Evolutionary conservation across 208 protist species (phyloP), one percentile per base, ranked within the genome.

Genomic region (Wallacemonas sp.): DNA sequence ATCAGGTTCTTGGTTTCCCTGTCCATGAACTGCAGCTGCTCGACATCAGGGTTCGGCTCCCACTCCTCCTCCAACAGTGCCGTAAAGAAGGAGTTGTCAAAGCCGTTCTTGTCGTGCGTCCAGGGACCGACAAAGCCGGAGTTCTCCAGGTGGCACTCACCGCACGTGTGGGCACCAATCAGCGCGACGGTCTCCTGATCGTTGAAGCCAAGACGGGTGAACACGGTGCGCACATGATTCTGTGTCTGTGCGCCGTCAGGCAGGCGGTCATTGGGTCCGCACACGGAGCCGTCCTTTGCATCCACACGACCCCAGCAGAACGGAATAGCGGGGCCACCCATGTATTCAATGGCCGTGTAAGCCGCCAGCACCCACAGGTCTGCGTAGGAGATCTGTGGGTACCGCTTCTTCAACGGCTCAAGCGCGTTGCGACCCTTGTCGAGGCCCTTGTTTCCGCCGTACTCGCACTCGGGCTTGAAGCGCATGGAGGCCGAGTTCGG

Each of bases 161-260:
- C 96, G 36, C 95, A 81, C 12, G 89, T 87, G 81, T 98, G 94
- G 2, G 91, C 95, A 6, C 95, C 95, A 55, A 91, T 84, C 27
- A 98, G 85, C 22, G 87, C 91, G 29, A 98, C 93, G n/a, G 96
- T 97, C 48, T 97, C 96, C 52, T 89, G 74, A 65, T 97, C 93
- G 66, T 90, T 92, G 53, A 98, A 96, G 22, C 94, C 94, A 39
- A 98, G 91, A 34, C 94, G 84, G 3, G 70, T 79, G 67, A 98
- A 98, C 37, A 97, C 81, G 4, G 83, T 78, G 42, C 92, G 79
- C 17, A 97, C 72, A 75, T 95, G 90, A 44, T 81, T 55, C 60
- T 84, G 83, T 8, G 81, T 92, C 52, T 86, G 63, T 19, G 78
- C 32, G 39, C 60, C 93, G 58, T 97, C 95, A 12, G 95, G 95